phyloP scores from a whole-genome alignment of 192 early-diverging fungal species.

The Gryganskiella cystojenkinii region DNA sequence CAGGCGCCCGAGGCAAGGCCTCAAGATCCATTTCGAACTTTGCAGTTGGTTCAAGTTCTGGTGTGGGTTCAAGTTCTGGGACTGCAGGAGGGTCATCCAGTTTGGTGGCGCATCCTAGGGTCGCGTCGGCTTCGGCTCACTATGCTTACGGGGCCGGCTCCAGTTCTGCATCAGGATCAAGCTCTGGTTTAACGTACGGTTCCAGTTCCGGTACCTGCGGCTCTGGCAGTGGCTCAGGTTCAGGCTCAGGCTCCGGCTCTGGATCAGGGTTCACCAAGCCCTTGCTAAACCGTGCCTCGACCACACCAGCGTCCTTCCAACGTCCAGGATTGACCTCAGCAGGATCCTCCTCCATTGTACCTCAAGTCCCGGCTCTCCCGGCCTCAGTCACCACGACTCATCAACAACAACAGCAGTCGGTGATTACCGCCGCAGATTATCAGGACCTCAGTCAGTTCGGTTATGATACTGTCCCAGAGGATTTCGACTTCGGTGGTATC shows the following conservation, averaged over 20 bases:
- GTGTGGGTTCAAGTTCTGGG: constrained; percentile 14
- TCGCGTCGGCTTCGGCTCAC: not conserved
- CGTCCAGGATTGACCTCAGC: not conserved
- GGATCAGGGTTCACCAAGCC: constrained; percentile 21
- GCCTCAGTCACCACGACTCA: not conserved
- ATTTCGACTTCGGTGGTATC: constrained; percentile 47
- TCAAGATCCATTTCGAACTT: not conserved
- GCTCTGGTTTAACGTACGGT: not conserved
- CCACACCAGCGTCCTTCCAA: constrained; percentile 25
- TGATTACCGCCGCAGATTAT: no score
- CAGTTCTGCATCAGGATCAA: not conserved
- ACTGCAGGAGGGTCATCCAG: not conserved
- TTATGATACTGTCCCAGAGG: constrained; percentile 40
- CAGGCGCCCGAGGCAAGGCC: not conserved
- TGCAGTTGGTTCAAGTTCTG: not conserved
- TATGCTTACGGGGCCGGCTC: not conserved
- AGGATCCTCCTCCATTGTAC: constrained; percentile 18
- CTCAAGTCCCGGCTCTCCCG: constrained; percentile 11
- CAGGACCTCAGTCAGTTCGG: constrained; percentile 21
- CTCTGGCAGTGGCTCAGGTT: not conserved
- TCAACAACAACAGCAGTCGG: not conserved
- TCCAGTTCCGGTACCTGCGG: constrained; percentile 3
- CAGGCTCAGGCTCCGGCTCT: constrained; percentile 12
- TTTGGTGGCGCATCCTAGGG: not conserved
- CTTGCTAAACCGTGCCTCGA: constrained; percentile 17